A percentile compares a stretch with the other conserved stretches of the same genome.
Evolutionary conservation across 371 early-diverging fungal genomes (phyloP).

Genomic region (Rhizomucor pusillus): DNA sequence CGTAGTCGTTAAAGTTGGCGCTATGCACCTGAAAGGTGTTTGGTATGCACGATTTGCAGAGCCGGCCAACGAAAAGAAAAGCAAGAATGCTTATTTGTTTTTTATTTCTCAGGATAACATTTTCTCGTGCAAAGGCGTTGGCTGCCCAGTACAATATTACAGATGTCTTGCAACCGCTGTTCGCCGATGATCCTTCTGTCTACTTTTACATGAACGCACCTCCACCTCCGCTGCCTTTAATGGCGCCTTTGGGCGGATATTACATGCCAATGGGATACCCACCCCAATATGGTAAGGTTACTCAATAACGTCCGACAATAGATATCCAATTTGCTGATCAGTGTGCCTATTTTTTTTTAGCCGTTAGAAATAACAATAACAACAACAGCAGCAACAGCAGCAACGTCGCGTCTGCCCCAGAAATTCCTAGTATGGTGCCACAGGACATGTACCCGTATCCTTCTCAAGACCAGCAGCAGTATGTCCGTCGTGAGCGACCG

Average conservation of each 20-base stretch:
- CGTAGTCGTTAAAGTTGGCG: conserved; percentile 81
- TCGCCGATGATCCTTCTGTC: conserved; percentile 57
- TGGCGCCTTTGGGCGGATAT: conserved; percentile 9
- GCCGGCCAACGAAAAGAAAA: background rate
- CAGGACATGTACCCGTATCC: background rate
- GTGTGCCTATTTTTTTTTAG: too few relatives aligned
- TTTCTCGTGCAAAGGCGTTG: conserved; percentile 61
- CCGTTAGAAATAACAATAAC: background rate
- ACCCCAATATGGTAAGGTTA: conserved; percentile 3
- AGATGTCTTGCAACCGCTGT: conserved; percentile 64
- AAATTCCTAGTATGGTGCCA: background rate
- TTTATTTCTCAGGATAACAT: conserved; percentile 50
- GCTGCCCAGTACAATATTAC: conserved; percentile 62
- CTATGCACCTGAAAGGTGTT: conserved; percentile 89
- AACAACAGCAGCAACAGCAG: background rate
- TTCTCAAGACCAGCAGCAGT: background rate
- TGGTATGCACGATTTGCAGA: conserved; percentile 50
- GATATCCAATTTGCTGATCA: conserved; percentile 1
- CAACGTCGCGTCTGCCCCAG: background rate
- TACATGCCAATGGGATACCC: conserved; percentile 7
- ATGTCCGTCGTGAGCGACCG: too few relatives aligned
- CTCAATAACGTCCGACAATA: conserved; percentile 3
- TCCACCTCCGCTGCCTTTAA: conserved; percentile 11
- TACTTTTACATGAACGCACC: conserved; percentile 22
- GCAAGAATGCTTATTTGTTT: background rate